Percentiles rank a stretch among this genome's conserved stretches.
Evolutionary conservation across 768 basidiomycete species (phyloP).

Genomic region (Podaxis sp.): DNA sequence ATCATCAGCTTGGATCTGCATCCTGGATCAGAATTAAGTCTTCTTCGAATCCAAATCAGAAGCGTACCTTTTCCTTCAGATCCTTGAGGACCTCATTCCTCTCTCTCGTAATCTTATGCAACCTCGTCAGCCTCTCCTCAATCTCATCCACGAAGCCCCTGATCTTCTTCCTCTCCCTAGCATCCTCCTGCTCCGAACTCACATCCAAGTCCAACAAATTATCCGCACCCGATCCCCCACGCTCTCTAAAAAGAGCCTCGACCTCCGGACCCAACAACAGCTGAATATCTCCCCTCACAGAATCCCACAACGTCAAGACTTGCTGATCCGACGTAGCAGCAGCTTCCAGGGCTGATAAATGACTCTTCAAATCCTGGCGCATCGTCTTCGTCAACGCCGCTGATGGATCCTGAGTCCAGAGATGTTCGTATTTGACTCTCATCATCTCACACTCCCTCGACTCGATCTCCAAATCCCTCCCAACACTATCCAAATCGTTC

Average conservation of each 20-base stretch:
- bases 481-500: slow-evolving; percentile 58
- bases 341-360: slow-evolving; percentile 57
- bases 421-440: slow-evolving; percentile 83
- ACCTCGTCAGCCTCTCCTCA: slow-evolving; percentile 70
- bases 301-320: slow-evolving; percentile 69
- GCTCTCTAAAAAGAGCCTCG: slow-evolving; percentile 63
- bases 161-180: slow-evolving; percentile 68
- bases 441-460: slow-evolving; percentile 84
- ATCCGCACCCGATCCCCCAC: slow-evolving; percentile 34
- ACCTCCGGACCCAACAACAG: slow-evolving; percentile 57
- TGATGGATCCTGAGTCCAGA: slow-evolving; percentile 86
- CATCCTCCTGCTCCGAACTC: slow-evolving; percentile 58
- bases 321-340: slow-evolving; percentile 80
- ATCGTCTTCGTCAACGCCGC: slow-evolving; percentile 67
- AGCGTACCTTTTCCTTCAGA: slow-evolving; percentile 86
- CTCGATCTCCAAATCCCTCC: slow-evolving; percentile 75
- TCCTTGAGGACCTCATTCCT: slow-evolving; percentile 87
- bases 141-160: slow-evolving; percentile 66
- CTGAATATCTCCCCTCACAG: slow-evolving; percentile 61
- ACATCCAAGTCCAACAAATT: slow-evolving; percentile 67
- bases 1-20: slow-evolving; percentile 90
- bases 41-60: background rate
- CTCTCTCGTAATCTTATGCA: slow-evolving; percentile 85
- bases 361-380: slow-evolving; percentile 77
- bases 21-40: background rate